Evolutionary conservation across 176 grass and related monocot species (phyloP), one percentile per base, ranked within the genome.

Genomic region (Aegilops tauschii): DNA sequence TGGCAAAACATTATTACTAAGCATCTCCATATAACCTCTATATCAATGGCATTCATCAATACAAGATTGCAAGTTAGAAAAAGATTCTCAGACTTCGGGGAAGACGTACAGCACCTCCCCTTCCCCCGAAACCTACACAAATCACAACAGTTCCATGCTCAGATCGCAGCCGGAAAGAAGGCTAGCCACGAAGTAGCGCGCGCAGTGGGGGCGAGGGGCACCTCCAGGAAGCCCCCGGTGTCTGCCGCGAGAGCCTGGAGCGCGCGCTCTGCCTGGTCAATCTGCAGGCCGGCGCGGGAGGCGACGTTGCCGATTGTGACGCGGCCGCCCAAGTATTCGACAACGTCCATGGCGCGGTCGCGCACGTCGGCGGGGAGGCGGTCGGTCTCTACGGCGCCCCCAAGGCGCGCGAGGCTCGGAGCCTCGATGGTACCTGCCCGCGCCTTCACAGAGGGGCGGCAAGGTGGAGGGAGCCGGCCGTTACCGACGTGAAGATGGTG

Each of bases 171-270:
- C 12, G 56, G 4, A 29, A 30, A 13, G 32, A 62, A 12, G 63
- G 23, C 40, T 47, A 50, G 62, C 49, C 16, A 34, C 39, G 3
- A 29, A 72, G 32, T 42, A 50, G 47, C 47, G 13, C 13, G 13
- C 12, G 13, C 44, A 11, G 72, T 14, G 17, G 9, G 25, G 12
- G 73, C 61, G 54, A 63, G 67, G 87, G 40, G 83, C n/a, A 99
- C 97, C 97, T 99, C 97, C 82, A 99, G 90, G 85, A 99, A 99
- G 67, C 97, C 97, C 10, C 84, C 97, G 56, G 97, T 99, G 87
- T 99, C 94, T 3, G 97, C 85, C 14, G 94, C 94, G 36, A 99
- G 92, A 12, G 94, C 97, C 82, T 96, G 92, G 32, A 99, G 92
- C 30, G 97, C 97, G 81, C 90, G 86, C 88, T 99, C 97, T 0